Evolutionary conservation across 176 grass and related monocot species (phyloP), one percentile per base, ranked within the genome.

Genomic region (Bonia amplexicaulis): DNA sequence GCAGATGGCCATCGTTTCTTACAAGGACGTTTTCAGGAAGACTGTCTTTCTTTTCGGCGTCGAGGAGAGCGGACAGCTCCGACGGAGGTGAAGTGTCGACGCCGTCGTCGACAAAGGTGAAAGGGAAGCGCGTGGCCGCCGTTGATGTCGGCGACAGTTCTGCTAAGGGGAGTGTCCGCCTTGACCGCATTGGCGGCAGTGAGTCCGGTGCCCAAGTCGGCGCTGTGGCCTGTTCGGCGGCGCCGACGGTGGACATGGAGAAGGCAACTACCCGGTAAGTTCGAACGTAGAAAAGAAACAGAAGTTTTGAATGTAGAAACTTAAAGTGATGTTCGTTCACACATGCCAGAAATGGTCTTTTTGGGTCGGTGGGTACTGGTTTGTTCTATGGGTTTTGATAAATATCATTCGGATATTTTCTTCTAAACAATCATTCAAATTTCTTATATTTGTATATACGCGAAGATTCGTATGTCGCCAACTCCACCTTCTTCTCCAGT

Each of bases 1-100:
- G 85, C 8, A 79, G 76, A 6, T 94, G 92, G 95, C 82, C 87
- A 1, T 93, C 85, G 19, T 92, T 93, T 45, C 82, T 97, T 5
- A 54, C 85, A 17, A 60, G 87, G 65, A 93, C 88, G 33, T 82
- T 97, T 68, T 97, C 95, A 0, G 73, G 87, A 19, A 94, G 54
- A 80, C 31, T 87, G 23, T 74, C 89, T 15, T 57, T 92, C 72
- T 88, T 92, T 20, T 83, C 79, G 65, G 17, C 77, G 58, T 79
- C 89, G 5, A 89, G 86, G 78, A 76, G 70, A 23, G 61, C 88
- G 45, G 46, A 82, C 16, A 78, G 55, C 79, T 86, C 84, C 37
- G 81, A 86, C 39, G 47, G 74, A 59, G 76, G 69, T n/a, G 88
- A 68, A 58, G 84, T 66, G 61, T 90, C 88, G 25, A 78, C 86